phyloP scores from a whole-genome alignment of 2,329 filamentous ascomycete species.

The Colletotrichum graminicola region DNA sequence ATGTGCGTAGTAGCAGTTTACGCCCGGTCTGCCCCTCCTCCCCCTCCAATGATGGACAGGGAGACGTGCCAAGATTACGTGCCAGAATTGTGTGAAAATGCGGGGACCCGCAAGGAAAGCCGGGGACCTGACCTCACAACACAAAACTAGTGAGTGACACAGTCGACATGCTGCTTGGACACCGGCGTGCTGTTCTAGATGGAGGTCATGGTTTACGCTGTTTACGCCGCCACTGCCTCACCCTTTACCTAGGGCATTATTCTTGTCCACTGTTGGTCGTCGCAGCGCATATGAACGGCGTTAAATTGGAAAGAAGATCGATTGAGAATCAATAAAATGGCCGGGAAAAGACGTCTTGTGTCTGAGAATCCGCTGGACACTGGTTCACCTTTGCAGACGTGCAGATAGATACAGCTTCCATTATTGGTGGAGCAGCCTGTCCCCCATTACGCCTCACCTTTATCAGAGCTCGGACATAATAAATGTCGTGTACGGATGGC shows the following conservation, averaged over 20 bases:
- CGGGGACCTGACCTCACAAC: conserved; percentile 35
- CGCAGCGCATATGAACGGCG: background rate
- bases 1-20: background rate
- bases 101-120: conserved; percentile 29
- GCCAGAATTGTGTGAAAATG: conserved; percentile 24
- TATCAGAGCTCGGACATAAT: background rate
- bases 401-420: background rate
- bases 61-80: conserved; percentile 35
- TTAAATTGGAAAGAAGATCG: background rate
- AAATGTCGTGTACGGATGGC: background rate
- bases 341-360: background rate
- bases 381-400: background rate
- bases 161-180: conserved; percentile 5
- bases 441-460: background rate
- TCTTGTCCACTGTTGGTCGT: background rate
- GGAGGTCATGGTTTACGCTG: conserved; percentile 30
- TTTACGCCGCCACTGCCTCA: conserved; percentile 30
- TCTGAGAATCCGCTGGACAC: background rate
- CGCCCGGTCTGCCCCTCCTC: background rate
- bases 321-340: background rate
- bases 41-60: background rate
- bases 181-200: background rate
- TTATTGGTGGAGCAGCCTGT: background rate
- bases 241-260: background rate
- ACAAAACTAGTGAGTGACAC: background rate